These are phyloP conservation scores for Eimeria praecox DNA, from an alignment of 169 alveolate species.

Conservation along the genomic window DNA sequence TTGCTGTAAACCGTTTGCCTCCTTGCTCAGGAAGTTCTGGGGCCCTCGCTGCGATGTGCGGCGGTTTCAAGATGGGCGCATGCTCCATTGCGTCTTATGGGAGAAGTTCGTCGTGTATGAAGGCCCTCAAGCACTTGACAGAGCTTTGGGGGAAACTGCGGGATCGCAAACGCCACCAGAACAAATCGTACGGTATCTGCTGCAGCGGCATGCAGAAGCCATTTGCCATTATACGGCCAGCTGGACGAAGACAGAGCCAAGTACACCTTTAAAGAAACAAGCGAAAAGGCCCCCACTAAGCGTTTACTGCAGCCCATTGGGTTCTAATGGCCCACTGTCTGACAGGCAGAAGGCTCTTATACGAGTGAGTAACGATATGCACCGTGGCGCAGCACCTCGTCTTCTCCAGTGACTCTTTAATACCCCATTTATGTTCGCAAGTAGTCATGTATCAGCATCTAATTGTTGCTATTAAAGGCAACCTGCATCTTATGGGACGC, in stretches of 20 bases:
- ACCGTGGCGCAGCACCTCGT: not conserved
- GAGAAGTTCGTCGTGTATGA: slow-evolving; percentile 16
- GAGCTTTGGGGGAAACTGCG: slow-evolving; percentile 12
- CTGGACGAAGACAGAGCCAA: slow-evolving; percentile 29
- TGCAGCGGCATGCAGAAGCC: slow-evolving; percentile 61
- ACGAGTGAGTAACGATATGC: slow-evolving; percentile 15
- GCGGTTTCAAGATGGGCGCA: slow-evolving; percentile 80
- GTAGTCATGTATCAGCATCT: not conserved
- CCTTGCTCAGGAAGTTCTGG: slow-evolving; percentile 73
- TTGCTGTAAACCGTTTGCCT: not conserved
- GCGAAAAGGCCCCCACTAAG: not conserved
- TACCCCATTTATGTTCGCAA: not conserved
- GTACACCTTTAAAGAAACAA: not conserved
- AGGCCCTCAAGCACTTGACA: slow-evolving; percentile 33
- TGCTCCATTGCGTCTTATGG: slow-evolving; percentile 78
- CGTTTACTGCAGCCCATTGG: slow-evolving; percentile 66
- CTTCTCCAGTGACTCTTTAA: not conserved
- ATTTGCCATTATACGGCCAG: slow-evolving; percentile 10
- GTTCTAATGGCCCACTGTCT: slow-evolving; percentile 56
- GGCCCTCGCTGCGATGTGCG: slow-evolving; percentile 78
- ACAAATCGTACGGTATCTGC: slow-evolving; percentile 32
- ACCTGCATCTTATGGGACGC: not conserved
- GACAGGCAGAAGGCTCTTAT: slow-evolving; percentile 74
- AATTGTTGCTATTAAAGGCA: not conserved
- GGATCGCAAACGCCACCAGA: slow-evolving; percentile 14